Conservation (phyloP, 1,284 basidiomycete species). For the Schizophyllum amplum region DNA sequence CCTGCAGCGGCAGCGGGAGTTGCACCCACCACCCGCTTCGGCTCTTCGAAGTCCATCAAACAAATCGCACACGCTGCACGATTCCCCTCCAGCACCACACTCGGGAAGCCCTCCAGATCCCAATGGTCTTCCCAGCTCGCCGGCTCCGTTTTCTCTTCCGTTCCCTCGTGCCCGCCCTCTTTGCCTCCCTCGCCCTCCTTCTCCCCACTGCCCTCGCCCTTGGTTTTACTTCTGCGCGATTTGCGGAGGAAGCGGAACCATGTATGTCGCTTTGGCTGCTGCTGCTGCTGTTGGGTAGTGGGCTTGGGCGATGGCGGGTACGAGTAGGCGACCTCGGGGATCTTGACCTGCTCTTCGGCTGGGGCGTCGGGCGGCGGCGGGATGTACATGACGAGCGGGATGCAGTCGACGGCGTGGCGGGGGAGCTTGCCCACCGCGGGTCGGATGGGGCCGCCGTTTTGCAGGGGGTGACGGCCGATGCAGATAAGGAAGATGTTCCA, state of each 20-base stretch:
- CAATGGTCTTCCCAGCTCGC: slow-evolving; percentile 32
- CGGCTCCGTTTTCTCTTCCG: slow-evolving; percentile 15
- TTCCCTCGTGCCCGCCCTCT: slow-evolving; percentile 5
- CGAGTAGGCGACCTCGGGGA: slow-evolving; percentile 37
- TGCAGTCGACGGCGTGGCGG: slow-evolving; percentile 59
- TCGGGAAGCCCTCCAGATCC: slow-evolving; percentile 38
- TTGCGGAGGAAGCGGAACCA: slow-evolving; percentile 49
- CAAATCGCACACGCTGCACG: slow-evolving; percentile 78
- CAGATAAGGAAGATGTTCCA: slow-evolving; percentile 72
- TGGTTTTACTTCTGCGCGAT: slow-evolving; percentile 18
- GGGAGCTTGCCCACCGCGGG: slow-evolving; percentile 71
- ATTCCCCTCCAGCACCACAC: slow-evolving; percentile 64
- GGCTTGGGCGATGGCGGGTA: slow-evolving; percentile 47
- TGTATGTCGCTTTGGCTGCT: slow-evolving; percentile 15
- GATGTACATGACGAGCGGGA: slow-evolving; percentile 77
- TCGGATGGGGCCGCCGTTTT: slow-evolving; percentile 60
- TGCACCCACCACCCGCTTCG: slow-evolving; percentile 31
- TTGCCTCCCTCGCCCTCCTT: slow-evolving; percentile 7
- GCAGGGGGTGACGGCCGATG: slow-evolving; percentile 67
- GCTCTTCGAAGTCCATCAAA: slow-evolving; percentile 74
- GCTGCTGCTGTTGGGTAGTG: slow-evolving; percentile 15
- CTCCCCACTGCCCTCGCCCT: slow-evolving; percentile 13
- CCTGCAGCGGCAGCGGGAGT: slow-evolving; percentile 9
- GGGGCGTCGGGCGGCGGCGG: slow-evolving; percentile 57
- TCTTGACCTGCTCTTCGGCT: slow-evolving; percentile 19